Evolutionary conservation across 2,329 filamentous ascomycete genomes (phyloP), one percentile per base, ranked within the genome.

Genomic region (Aspergillus versicolor): DNA sequence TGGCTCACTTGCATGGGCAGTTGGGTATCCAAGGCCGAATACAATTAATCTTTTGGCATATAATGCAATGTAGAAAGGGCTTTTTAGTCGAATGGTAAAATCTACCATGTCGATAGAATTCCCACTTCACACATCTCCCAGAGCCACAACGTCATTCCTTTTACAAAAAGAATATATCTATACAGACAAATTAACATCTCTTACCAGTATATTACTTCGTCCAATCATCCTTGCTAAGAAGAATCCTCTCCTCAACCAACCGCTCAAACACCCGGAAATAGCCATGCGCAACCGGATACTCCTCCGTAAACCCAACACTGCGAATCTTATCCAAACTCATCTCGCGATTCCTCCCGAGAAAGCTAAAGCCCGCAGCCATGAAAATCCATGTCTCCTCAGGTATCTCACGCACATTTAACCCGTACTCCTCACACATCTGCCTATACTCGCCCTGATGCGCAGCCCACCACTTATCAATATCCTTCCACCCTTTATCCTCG

Each of bases 251-350:
- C 24, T 19, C 21, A 2, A 22, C 57, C 54, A 63, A 24, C 17
- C 42, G 52, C 4, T 56, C 57, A 54, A 62, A 59, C 1, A 54
- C 59, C 3, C 34, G 19, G 8, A 52, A 50, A 62, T 68, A 59
- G 3, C 65, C 63, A 12, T 63, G 34, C 1, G 41, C 62, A 41
- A 62, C 59, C 2, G 62, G 57, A 24, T 52, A 49, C 46, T 66
- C 62, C 52, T 67, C 65, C 7, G 40, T 64, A 51, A 67, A 67
- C 1, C 65, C 63, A 4, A 66, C 30, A 21, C 44, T 56, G n/a
- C 65, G 58, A 34, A 65, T 64, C 58, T 66, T 67, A 21, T 65
- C 65, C 30, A 67, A 46, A 27, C 60, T 63, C 48, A 67, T 17
- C 24, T 66, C 63, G 0, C 65, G 61, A 30, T 65, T 55, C n/a